phyloP scores from a whole-genome alignment of 2,329 filamentous ascomycete species.

The Boeremia exigua region DNA sequence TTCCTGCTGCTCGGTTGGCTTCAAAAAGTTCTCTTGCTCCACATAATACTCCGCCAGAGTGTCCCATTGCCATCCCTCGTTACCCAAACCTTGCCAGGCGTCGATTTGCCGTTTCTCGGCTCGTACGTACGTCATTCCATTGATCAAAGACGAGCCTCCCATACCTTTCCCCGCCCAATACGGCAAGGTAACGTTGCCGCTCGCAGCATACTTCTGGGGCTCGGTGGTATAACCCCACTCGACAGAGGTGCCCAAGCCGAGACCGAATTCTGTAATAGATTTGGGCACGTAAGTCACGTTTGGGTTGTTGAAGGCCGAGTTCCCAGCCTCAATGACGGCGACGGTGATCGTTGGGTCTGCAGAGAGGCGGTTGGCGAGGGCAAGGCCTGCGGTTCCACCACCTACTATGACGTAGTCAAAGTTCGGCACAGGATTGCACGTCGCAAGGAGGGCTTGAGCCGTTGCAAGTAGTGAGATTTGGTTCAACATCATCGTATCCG shows the following conservation, averaged over 20 bases:
- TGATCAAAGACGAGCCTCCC: slow-evolving; percentile 53
- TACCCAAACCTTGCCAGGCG: slow-evolving; percentile 43
- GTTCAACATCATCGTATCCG: background rate
- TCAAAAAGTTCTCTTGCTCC: slow-evolving; percentile 34
- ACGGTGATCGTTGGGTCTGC: slow-evolving; percentile 29
- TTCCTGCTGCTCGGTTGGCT: slow-evolving; percentile 24
- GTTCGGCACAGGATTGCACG: slow-evolving; percentile 17
- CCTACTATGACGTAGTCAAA: slow-evolving; percentile 46
- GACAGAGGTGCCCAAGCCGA: slow-evolving; percentile 37
- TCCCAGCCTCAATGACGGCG: slow-evolving; percentile 45
- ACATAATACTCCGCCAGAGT: slow-evolving; percentile 37
- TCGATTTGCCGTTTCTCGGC: slow-evolving; percentile 44
- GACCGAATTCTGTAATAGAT: slow-evolving; percentile 29
- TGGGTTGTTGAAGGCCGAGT: slow-evolving; percentile 35
- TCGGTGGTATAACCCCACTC: slow-evolving; percentile 52
- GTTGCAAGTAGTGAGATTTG: background rate
- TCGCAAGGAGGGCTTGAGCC: slow-evolving; percentile 12
- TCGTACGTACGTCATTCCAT: slow-evolving; percentile 49
- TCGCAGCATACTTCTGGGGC: slow-evolving; percentile 47
- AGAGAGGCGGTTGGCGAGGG: slow-evolving; percentile 39
- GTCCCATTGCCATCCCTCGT: slow-evolving; percentile 44
- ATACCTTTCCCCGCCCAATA: slow-evolving; percentile 52
- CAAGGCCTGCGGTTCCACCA: slow-evolving; percentile 42
- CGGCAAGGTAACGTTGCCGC: slow-evolving; percentile 24
- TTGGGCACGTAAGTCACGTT: slow-evolving; percentile 37